These are phyloP conservation scores for Rutstroemia sp. DNA, from an alignment of 2,329 filamentous ascomycete species.

Conservation along the genomic window DNA sequence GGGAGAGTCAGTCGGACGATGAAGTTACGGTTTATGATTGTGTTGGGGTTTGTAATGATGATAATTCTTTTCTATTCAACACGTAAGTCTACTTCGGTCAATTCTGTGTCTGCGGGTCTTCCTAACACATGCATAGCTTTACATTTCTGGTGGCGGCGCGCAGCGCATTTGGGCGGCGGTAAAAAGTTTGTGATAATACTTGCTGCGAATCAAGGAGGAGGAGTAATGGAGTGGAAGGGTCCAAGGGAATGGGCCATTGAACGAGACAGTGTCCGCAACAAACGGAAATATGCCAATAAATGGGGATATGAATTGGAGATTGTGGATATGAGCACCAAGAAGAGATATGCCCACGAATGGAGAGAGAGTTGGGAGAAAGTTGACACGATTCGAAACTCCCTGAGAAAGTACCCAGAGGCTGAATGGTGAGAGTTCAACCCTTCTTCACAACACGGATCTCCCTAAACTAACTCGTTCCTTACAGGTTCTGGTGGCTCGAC, in stretches of 20 bases:
- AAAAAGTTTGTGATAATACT: constrained; percentile 90
- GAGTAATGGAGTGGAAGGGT: constrained; percentile 99
- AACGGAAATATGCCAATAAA: constrained; percentile 73
- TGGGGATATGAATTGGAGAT: constrained; percentile 97
- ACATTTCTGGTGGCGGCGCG: constrained; percentile 59
- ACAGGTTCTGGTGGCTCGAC: constrained; percentile 99
- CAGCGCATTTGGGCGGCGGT: constrained; percentile 69
- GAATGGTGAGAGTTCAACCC: constrained; percentile 63
- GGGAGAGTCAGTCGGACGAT: constrained; percentile 55
- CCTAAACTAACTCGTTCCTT: constrained; percentile 25
- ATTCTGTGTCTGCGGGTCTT: too few species aligned
- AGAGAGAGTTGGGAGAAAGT: constrained; percentile 99
- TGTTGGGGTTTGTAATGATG: constrained; percentile 52
- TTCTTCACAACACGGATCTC: not conserved
- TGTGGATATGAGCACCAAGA: constrained; percentile 98
- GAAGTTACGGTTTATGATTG: constrained; percentile 54
- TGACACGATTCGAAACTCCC: constrained; percentile 78
- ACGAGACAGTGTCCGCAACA: constrained; percentile 91
- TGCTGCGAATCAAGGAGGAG: constrained; percentile 87
- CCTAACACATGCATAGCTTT: constrained; percentile 19
- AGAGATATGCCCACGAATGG: constrained; percentile 98
- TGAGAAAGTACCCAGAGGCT: constrained; percentile 90
- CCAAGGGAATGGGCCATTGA: constrained; percentile 97
- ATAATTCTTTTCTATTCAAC: constrained; percentile 63
- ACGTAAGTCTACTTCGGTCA: constrained; percentile 62